These are phyloP conservation scores for Saraca asoca DNA, from an alignment of 331 rosid species.

Conservation along the genomic window DNA sequence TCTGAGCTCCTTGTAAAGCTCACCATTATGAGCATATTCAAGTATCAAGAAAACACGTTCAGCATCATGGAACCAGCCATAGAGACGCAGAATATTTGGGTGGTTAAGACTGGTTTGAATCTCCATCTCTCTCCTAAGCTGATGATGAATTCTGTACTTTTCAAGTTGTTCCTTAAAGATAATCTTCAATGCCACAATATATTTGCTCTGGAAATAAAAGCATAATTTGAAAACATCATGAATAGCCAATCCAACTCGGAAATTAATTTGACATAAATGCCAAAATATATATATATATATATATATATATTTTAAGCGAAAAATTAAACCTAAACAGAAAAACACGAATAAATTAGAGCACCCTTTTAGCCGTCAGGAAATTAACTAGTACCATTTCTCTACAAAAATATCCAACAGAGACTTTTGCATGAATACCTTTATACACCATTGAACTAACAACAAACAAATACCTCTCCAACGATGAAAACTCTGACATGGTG, in stretches of 20 bases:
- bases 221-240: not conserved
- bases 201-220: conserved; percentile 58
- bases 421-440: not conserved
- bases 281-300: too few relatives aligned
- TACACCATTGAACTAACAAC: not conserved
- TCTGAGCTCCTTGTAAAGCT: conserved; percentile 70
- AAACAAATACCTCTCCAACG: not conserved
- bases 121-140: conserved; percentile 84
- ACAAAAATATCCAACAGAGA: not conserved
- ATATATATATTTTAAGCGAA: too few relatives aligned
- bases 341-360: not conserved
- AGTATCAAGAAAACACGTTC: conserved; percentile 80
- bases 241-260: not conserved
- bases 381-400: too few relatives aligned
- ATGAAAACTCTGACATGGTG: not conserved
- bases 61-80: conserved; percentile 81
- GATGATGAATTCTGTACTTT: conserved; percentile 69
- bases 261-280: not conserved
- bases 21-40: conserved; percentile 89
- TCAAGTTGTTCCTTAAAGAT: conserved; percentile 75
- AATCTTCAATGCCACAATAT: conserved; percentile 72
- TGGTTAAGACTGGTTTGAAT: conserved; percentile 70
- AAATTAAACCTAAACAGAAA: not conserved
- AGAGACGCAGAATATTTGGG: conserved; percentile 68
- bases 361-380: not conserved